These are phyloP conservation scores for Epichloe festucae DNA, from an alignment of 2,329 filamentous ascomycete species.

Conservation along the genomic window DNA sequence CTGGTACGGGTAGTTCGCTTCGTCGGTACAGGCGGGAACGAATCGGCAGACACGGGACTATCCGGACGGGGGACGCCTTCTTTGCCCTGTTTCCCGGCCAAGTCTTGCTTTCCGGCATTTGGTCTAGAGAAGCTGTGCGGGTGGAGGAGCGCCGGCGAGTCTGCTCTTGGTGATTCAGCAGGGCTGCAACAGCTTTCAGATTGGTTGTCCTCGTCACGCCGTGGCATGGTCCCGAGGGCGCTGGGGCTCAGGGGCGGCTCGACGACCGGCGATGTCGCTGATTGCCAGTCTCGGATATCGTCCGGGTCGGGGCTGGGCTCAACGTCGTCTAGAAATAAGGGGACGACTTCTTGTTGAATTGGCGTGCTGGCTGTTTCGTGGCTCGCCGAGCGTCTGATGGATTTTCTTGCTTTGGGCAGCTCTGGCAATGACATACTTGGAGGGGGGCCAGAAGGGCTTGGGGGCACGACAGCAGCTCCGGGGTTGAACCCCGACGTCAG, in stretches of 20 bases:
- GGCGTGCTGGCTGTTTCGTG: conserved; percentile 7
- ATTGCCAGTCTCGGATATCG: conserved; percentile 25
- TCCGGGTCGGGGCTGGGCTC: conserved; percentile 25
- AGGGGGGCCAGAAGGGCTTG: conserved; percentile 1
- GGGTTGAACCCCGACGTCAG: neutral
- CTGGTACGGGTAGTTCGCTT: conserved; percentile 18
- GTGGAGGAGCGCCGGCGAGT: conserved; percentile 6
- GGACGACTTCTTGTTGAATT: conserved; percentile 12
- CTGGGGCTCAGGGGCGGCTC: neutral
- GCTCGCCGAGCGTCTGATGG: neutral
- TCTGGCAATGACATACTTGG: conserved; percentile 3
- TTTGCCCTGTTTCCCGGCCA: conserved; percentile 7
- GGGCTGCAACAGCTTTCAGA: neutral
- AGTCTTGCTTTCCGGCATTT: neutral
- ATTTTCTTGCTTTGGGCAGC: neutral
- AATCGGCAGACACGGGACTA: conserved; percentile 24
- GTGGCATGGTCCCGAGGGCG: neutral
- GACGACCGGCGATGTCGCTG: conserved; percentile 3
- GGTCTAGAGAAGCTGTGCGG: conserved; percentile 3
- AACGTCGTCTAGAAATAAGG: conserved; percentile 17
- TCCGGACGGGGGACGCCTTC: conserved; percentile 27
- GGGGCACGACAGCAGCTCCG: neutral
- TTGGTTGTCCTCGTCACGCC: neutral
- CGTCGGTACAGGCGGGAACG: conserved; percentile 14
- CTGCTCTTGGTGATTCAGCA: conserved; percentile 7